These are phyloP conservation scores for Tolypocladium ovalisporum DNA, from an alignment of 2,329 filamentous ascomycete genomes.

Conservation along the genomic window DNA sequence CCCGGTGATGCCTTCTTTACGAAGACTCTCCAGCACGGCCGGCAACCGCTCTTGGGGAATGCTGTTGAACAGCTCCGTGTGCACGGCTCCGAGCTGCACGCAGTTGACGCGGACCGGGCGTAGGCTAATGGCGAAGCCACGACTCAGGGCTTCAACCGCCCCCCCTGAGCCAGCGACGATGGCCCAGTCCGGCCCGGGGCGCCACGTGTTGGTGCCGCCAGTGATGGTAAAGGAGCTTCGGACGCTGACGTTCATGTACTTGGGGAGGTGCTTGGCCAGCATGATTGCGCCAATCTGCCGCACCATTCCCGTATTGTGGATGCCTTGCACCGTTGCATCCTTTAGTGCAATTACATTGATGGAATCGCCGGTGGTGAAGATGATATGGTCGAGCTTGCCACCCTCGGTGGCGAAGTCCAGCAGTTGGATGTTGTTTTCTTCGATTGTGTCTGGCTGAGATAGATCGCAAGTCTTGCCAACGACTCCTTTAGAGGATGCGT, in stretches of 20 bases:
- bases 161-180: conserved; percentile 36
- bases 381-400: conserved; percentile 42
- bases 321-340: conserved; percentile 27
- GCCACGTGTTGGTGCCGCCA: conserved; percentile 37
- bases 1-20: conserved; percentile 8
- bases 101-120: conserved; percentile 53
- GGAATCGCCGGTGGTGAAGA: conserved; percentile 43
- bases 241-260: conserved; percentile 28
- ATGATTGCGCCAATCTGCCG: conserved; percentile 40
- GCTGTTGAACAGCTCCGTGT: conserved; percentile 28
- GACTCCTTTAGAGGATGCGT: conserved; percentile 19
- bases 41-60: conserved; percentile 7
- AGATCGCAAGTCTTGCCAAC: conserved; percentile 13
- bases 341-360: conserved; percentile 23
- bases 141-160: conserved; percentile 40
- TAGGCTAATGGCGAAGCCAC: conserved; percentile 50
- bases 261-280: conserved; percentile 35
- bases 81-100: conserved; percentile 43
- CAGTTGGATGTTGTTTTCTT: conserved; percentile 37
- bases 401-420: conserved; percentile 31
- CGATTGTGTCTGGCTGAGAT: conserved; percentile 6
- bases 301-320: conserved; percentile 32
- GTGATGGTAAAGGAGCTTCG: conserved; percentile 45
- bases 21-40: conserved; percentile 5
- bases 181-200: conserved; percentile 39